Evolutionary conservation across 2,329 filamentous ascomycete species (phyloP), one percentile per base, ranked within the genome.

Genomic region (Apiospora sp.): DNA sequence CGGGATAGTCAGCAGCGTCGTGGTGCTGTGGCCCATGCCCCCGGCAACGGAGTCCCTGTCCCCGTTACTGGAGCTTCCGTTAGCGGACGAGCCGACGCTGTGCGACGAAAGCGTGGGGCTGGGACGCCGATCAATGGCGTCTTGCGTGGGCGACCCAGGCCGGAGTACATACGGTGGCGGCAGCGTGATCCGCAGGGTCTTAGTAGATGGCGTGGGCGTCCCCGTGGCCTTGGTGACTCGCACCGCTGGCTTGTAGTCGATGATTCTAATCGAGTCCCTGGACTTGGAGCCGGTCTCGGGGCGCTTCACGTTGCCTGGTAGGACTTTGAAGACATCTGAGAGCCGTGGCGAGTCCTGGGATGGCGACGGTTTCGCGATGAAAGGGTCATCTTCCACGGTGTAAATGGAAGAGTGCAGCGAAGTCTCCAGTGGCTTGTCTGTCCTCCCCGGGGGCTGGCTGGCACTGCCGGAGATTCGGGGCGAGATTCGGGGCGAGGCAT

Each of bases 21-120:
- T 51, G 10, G 72, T 71, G 72, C 70, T 74, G 13, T 72, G 64
- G 14, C 54, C 64, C 14, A 69, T 24, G 27, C 51, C 51, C 24
- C 67, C 69, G n/a, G 34, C 24, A 19, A 61, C 54, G 43, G 73
- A 76, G 69, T 30, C 19, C n/a, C 41, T 46, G n/a, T 48, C 8
- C 10, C 64, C 41, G 77, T 77, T 10, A 73, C 74, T 68, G 79
- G 79, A 74, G 76, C 78, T 44, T 79, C 80, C 34, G 34, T 64
- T 16, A 72, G 80, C 81, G 19, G 80, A 76, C 30, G 78, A 81
- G n/a, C 78, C 80, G 3, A 79, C 69, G 13, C 78, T 77, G 54
- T 75, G 72, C 67, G 80, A 79, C 16, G 80, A 79, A 44, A 75
- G 37, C 27, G 71, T 73, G 1, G 79, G 71, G 72, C 77, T 75